Evolutionary conservation across 1,139 yeast species (phyloP).

Genomic region (Magnusiomyces fungicola): DNA sequence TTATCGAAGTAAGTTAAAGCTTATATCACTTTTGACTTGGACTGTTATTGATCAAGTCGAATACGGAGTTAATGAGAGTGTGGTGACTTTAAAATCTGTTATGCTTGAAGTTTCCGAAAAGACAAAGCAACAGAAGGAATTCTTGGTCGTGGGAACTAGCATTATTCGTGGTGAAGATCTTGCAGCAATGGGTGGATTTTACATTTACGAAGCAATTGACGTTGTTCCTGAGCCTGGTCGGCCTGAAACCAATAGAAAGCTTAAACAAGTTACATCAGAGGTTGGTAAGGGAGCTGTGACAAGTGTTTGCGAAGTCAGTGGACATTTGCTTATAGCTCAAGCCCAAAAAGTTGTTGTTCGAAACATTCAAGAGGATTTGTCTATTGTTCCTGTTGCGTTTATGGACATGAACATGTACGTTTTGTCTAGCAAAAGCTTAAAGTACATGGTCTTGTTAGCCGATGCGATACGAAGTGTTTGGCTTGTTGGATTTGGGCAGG

Average conservation of each 20-base stretch:
- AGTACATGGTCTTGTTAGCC: conserved; percentile 69
- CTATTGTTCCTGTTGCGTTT: conserved; percentile 88
- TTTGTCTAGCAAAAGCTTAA: conserved; percentile 73
- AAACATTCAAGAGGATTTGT: conserved; percentile 73
- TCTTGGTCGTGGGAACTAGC: conserved; percentile 73
- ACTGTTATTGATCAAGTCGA: conserved; percentile 62
- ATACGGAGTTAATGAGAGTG: conserved; percentile 61
- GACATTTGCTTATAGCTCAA: conserved; percentile 76
- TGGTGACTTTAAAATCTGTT: conserved; percentile 51
- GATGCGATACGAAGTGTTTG: conserved; percentile 77
- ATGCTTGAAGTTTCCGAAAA: conserved; percentile 46
- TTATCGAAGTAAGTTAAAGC: conserved; percentile 52
- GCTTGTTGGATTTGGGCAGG: conserved; percentile 84
- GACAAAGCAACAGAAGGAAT: conserved; percentile 56
- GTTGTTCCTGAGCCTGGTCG: conserved; percentile 86
- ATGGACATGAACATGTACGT: conserved; percentile 76
- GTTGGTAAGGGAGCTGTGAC: conserved; percentile 82
- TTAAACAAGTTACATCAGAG: conserved; percentile 71
- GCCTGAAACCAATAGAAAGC: conserved; percentile 76
- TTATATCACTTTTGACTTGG: conserved; percentile 75
- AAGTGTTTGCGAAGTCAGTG: conserved; percentile 71
- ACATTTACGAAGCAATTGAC: conserved; percentile 66
- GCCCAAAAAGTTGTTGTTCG: conserved; percentile 78
- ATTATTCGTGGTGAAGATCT: conserved; percentile 74
- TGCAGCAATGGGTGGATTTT: conserved; percentile 72